phyloP scores from a whole-genome alignment of 805 yeast species.

The Pichia nanzhaoensis region DNA sequence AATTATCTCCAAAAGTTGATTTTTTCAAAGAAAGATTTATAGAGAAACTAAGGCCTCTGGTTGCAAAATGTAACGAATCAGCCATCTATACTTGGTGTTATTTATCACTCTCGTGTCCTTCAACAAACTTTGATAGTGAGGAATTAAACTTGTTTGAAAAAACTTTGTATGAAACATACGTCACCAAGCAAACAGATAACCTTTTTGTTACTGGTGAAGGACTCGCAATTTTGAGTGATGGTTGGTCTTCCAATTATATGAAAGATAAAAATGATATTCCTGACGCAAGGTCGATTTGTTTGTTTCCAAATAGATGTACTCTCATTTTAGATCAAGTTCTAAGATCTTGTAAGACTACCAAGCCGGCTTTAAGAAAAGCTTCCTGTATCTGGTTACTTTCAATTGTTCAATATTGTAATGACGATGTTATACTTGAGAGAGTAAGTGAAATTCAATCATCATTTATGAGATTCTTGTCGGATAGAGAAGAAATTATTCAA shows the following conservation, averaged over 20 bases:
- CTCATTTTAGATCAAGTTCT: constrained; percentile 45
- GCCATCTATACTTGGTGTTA: constrained; percentile 52
- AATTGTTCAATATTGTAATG: constrained; percentile 65
- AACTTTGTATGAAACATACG: constrained; percentile 49
- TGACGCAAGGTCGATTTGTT: constrained; percentile 36
- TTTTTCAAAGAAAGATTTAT: constrained; percentile 23
- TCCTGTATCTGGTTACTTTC: constrained; percentile 85
- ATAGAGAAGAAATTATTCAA: constrained; percentile 80
- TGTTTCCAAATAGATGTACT: constrained; percentile 15
- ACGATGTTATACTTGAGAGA: constrained; percentile 33
- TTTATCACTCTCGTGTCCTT: constrained; percentile 36
- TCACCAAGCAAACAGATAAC: constrained; percentile 66
- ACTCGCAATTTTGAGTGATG: constrained; percentile 59
- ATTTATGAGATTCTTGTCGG: constrained; percentile 74
- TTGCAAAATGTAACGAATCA: constrained; percentile 46
- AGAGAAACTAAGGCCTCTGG: constrained; percentile 31
- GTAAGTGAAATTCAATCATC: constrained; percentile 62
- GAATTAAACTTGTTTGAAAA: constrained; percentile 31
- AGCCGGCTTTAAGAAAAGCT: constrained; percentile 68
- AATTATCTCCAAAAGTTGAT: constrained; percentile 17
- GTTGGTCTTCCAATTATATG: constrained; percentile 64
- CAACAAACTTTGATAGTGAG: constrained; percentile 3
- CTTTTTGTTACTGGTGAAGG: constrained; percentile 83
- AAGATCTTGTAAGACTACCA: constrained; percentile 50
- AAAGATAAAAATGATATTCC: constrained; percentile 49